These are phyloP conservation scores for Rhodotorula graminis DNA, from an alignment of 768 basidiomycete species.

Conservation along the genomic window DNA sequence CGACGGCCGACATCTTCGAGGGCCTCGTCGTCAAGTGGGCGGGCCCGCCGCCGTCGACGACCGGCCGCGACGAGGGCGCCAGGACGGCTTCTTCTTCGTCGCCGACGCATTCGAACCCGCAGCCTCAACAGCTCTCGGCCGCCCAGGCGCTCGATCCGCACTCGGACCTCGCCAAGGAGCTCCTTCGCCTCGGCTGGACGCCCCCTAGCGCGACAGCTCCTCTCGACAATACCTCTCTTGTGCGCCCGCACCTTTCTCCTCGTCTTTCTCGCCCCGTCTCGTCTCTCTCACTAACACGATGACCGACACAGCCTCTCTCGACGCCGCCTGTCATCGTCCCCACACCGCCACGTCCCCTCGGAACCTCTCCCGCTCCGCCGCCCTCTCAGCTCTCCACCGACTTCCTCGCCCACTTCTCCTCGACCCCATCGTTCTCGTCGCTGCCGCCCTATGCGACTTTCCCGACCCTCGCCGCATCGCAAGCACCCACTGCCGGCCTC, in stretches of 20 bases:
- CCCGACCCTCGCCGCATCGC: background rate
- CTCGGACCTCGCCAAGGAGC: conserved; percentile 13
- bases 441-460: background rate
- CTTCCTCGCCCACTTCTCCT: background rate
- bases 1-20: conserved; percentile 54
- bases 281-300: too few relatives aligned
- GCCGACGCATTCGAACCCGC: background rate
- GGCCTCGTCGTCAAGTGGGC: conserved; percentile 49
- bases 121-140: background rate
- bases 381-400: background rate
- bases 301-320: background rate
- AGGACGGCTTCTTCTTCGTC: background rate
- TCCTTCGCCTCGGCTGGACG: conserved; percentile 13
- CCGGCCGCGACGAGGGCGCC: background rate
- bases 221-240: background rate
- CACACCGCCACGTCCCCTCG: background rate
- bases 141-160: conserved; percentile 9
- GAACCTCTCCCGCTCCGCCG: background rate
- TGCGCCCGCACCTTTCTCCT: background rate
- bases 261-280: too few relatives aligned
- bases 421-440: background rate
- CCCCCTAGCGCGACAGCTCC: background rate
- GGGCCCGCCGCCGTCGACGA: background rate
- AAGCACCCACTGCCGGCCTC: background rate
- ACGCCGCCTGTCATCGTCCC: background rate